Percentiles rank a stretch among this genome's conserved stretches.
Conservation (phyloP, 306 rosid genomes). For the Castanea mollissima region DNA sequence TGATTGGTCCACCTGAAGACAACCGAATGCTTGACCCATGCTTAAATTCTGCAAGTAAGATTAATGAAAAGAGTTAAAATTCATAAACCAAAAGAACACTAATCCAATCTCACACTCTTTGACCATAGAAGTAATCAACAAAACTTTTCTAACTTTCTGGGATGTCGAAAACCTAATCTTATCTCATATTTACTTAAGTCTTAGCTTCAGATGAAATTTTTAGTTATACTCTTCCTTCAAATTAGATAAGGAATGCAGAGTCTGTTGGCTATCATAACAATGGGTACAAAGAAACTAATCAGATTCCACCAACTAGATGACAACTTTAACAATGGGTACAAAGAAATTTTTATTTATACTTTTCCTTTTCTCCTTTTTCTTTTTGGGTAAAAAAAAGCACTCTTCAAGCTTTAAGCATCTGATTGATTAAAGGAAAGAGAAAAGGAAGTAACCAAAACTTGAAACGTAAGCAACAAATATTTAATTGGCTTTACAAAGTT, state of each 20-base stretch:
- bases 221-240: no score
- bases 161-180: neutral
- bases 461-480: neutral
- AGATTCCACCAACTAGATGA: no score
- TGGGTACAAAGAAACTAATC: no score
- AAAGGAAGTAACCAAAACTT: neutral
- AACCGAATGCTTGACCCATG: constrained; percentile 65
- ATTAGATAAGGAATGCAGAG: no score
- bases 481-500: neutral
- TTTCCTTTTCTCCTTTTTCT: no score
- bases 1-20: constrained; percentile 64
- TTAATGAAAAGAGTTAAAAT: neutral
- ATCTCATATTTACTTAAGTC: no score
- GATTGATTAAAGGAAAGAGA: neutral
- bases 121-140: neutral
- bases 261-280: no score
- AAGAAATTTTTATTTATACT: no score
- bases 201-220: no score
- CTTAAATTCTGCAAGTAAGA: constrained; percentile 30
- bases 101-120: constrained; percentile 4
- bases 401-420: no score
- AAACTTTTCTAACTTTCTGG: neutral
- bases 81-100: constrained; percentile 8
- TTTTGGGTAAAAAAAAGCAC: no score
- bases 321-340: no score